Base-by-base conservation (phyloP, 2,329 filamentous ascomycete genomes). In the Dendrostoma leiphaemia region DNA sequence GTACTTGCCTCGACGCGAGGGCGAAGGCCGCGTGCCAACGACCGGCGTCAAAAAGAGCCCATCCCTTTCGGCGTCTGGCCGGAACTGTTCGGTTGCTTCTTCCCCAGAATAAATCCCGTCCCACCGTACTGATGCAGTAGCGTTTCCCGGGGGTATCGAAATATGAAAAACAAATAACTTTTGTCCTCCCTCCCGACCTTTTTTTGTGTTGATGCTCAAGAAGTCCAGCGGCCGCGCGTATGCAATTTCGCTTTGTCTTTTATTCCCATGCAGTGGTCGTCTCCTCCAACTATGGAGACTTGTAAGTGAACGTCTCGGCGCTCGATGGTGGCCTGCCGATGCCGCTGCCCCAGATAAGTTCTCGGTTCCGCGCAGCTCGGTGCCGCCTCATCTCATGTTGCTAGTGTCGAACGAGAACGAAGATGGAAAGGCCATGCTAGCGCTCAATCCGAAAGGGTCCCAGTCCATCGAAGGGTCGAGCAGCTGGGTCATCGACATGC, bases 351-450 rank as follows among this genome's bases (percentile, higher is more conserved):
- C n/a, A n/a, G n/a, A n/a, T n/a, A n/a, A n/a, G n/a, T 19, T 31
- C 17, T 12, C 35, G 17, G 19, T 26, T 21, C 17, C 17, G 26
- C 24, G 24, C 17, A 19, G 24, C 24, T n/a, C 29, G 9, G 32
- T 19, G 37, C 19, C 24, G 12, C 23, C 17, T 59, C 47, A 76
- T 61, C 74, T 67, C 69, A 75, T 80, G 62, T 81, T 82, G 67
- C 79, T 76, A 47, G 82, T 83, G 59, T 87, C 84, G 67, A 90
- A 91, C 48, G 85, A 83, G 70, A 92, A 94, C 53, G 90, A 88
- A 2, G 88, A 89, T 10, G 91, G 91, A 65, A 96, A 96, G 61
- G 93, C 90, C 93, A 96, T 96, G 73, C 90, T 96, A 32, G 92
- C 92, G 56, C 89, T 93, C 49, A 97, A 78, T 12, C 92, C 92